phyloP scores from a whole-genome alignment of 768 basidiomycete genomes.

The Hypholoma sublateritium region DNA sequence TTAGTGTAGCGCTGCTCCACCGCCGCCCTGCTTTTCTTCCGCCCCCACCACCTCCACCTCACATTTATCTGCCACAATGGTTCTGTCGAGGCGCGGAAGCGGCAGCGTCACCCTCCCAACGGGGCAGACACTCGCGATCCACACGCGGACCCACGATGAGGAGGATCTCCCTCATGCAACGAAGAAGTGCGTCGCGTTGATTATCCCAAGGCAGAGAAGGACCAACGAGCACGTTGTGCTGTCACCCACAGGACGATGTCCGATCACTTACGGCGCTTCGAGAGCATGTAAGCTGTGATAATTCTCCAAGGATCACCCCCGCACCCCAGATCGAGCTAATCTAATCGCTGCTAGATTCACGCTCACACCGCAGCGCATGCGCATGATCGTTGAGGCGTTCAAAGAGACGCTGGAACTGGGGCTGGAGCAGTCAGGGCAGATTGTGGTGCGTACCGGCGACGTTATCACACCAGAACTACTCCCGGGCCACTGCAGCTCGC shows the following conservation, averaged over 20 bases:
- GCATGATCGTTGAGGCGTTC: constrained; percentile 97
- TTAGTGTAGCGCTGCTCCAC: constrained; percentile 10
- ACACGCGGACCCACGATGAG: constrained; percentile 86
- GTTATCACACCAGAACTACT: constrained; percentile 2
- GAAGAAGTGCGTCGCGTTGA: constrained; percentile 64
- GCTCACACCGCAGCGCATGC: constrained; percentile 87
- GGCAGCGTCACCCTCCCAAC: constrained; percentile 70
- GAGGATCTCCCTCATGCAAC: constrained; percentile 91
- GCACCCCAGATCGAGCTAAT: constrained; percentile 9
- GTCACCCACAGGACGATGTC: constrained; percentile 73
- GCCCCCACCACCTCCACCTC: constrained; percentile 17
- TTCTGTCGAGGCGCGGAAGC: constrained; percentile 74
- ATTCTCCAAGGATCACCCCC: constrained; percentile 17
- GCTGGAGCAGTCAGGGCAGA: constrained; percentile 76
- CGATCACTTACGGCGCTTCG: constrained; percentile 90
- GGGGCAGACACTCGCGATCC: constrained; percentile 81
- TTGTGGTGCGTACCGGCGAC: constrained; percentile 69
- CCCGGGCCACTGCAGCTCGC: constrained; percentile 2
- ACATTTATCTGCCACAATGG: constrained; percentile 39
- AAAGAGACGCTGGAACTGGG: constrained; percentile 89
- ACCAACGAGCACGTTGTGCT: constrained; percentile 9
- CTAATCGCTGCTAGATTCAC: constrained; percentile 58
- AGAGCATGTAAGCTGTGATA: constrained; percentile 60
- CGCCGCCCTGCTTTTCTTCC: constrained; percentile 6
- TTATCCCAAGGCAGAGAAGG: not conserved